Base-by-base conservation (phyloP, 2,329 filamentous ascomycete genomes). In the Aspergillus unguis region DNA sequence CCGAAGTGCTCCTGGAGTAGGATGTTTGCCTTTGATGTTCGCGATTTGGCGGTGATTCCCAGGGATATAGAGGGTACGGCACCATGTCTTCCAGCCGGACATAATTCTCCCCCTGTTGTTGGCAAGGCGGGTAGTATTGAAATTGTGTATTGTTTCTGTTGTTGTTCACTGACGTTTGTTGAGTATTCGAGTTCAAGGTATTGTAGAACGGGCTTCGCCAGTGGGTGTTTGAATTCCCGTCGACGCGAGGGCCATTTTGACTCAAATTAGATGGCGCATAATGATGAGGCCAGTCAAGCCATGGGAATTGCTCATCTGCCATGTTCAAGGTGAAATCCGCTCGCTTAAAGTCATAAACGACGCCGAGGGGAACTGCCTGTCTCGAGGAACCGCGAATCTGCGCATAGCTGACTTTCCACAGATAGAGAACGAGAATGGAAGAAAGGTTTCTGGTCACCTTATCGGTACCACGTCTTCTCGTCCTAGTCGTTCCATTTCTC, bases 231-330 rank as follows among this genome's bases (percentile, higher is more conserved):
- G 5, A 45, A 25, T 38, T 44, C 5, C 41, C 43, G 27, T 53
- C 50, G 27, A 36, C 35, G 28, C 43, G 45, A 26, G 54, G 44
- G 8, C 29, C 23, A n/a, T 51, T 32, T 8, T 38, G 50, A 25
- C 43, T 52, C 9, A 25, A 10, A 9, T 48, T 54, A 3, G 47
- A 9, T 40, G 41, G 56, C 8, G 50, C 44, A 37, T 56, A 58
- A 7, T 49, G 47, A 29, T 46, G 50, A 32, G 60, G 54, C 61
- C 61, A 62, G 37, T 58, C 52, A 7, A 56, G 41, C 46, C 42
- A 53, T 4, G 42, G 42, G 40, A 50, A 53, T 25, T 55, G 54
- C 17, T 62, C 54, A 26, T 57, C 54, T 26, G 60, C 46, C 61
- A 63, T 63, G 17, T 44, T 57, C 45, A 23, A 26, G 31, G 6